A percentile compares a stretch with the other conserved stretches of the same genome.
phyloP scores from a whole-genome alignment of 2,329 filamentous ascomycete genomes.

The Fusarium clavum region DNA sequence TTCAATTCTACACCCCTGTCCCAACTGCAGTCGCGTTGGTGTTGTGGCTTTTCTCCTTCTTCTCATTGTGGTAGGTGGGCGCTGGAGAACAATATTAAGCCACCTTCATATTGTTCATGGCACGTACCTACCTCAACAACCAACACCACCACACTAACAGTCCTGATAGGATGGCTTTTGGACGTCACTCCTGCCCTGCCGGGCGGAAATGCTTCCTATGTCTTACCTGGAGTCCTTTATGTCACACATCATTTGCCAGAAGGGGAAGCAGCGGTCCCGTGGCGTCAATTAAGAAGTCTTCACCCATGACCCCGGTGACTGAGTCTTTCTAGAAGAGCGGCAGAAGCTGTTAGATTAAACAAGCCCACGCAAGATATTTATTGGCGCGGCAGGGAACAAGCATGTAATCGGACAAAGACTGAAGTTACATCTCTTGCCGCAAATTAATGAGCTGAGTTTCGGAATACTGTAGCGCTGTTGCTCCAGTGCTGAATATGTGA shows the following conservation, averaged over 20 bases:
- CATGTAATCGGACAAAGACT: background rate
- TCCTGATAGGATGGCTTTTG: conserved; percentile 5
- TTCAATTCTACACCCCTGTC: background rate
- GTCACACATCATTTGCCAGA: background rate
- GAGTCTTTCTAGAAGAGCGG: conserved; percentile 30
- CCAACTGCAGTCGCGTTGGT: background rate
- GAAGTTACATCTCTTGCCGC: background rate
- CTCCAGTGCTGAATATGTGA: background rate
- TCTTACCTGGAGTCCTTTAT: conserved; percentile 2
- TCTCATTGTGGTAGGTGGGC: conserved; percentile 20
- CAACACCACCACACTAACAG: conserved; percentile 14
- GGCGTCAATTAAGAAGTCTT: conserved; percentile 2
- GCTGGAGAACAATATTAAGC: conserved; percentile 44
- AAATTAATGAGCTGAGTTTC: background rate
- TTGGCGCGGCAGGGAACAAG: background rate
- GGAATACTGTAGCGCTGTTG: background rate
- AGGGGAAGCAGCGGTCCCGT: background rate
- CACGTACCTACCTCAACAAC: conserved; percentile 24
- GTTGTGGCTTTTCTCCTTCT: conserved; percentile 16
- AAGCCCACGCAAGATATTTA: background rate
- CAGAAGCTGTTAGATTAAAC: conserved; percentile 5
- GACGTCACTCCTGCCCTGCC: background rate
- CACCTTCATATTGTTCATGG: conserved; percentile 42
- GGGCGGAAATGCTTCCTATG: background rate
- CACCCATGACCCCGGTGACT: background rate